Percentiles rank a stretch among this genome's conserved stretches.
Evolutionary conservation across 163 green algal species (phyloP).

Genomic region (Scenedesmus sp.): DNA sequence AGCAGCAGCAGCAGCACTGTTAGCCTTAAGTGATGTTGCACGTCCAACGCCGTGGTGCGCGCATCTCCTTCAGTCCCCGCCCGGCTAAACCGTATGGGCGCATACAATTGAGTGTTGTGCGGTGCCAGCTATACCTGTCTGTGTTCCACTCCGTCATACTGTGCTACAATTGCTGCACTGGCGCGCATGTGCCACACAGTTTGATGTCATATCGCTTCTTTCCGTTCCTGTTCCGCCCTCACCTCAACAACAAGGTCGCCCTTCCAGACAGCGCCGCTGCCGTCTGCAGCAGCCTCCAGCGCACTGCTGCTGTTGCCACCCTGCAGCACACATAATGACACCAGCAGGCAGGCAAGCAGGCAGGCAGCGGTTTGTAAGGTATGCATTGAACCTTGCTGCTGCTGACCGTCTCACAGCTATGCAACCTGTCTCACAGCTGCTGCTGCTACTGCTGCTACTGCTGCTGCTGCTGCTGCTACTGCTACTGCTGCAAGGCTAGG

Average conservation of each 20-base stretch:
- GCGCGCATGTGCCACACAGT: too few species aligned
- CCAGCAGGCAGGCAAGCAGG: not conserved
- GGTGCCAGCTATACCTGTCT: too few species aligned
- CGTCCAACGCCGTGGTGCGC: too few species aligned
- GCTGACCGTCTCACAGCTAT: not conserved
- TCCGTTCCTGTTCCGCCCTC: not conserved
- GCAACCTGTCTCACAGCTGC: too few species aligned
- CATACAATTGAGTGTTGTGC: too few species aligned
- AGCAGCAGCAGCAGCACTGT: conserved; percentile 2
- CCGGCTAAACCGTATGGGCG: too few species aligned
- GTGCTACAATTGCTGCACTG: too few species aligned
- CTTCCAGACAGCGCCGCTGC: conserved; percentile 75
- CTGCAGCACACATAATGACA: not conserved
- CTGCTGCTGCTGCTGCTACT: not conserved
- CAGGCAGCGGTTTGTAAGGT: not conserved
- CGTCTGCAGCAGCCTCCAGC: conserved; percentile 45
- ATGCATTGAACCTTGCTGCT: not conserved
- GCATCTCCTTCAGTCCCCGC: too few species aligned
- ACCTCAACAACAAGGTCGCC: conserved; percentile 76
- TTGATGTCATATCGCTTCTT: not conserved
- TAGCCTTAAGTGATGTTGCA: not conserved
- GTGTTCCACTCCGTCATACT: too few species aligned
- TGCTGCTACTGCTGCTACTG: not conserved
- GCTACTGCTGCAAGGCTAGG: too few species aligned
- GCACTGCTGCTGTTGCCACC: conserved; percentile 58